phyloP scores from a whole-genome alignment of 768 basidiomycete species.

The Mycena kentingensis region DNA sequence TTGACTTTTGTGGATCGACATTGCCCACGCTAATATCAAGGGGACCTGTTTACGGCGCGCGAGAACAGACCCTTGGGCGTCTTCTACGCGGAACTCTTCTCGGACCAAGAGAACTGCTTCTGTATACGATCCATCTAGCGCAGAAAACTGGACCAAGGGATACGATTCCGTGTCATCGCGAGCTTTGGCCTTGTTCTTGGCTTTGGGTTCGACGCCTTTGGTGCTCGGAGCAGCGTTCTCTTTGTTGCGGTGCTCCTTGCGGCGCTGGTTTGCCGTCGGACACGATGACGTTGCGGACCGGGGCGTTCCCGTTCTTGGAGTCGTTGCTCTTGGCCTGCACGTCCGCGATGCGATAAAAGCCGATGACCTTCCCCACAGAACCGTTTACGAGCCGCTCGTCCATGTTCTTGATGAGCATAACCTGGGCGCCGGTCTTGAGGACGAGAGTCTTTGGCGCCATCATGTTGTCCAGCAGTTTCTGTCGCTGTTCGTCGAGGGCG shows the following conservation, averaged over 20 bases:
- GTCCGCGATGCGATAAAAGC: slow-evolving; percentile 42
- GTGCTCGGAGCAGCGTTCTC: slow-evolving; percentile 32
- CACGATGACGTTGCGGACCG: slow-evolving; percentile 27
- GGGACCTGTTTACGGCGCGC: slow-evolving; percentile 57
- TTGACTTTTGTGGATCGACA: slow-evolving; percentile 84
- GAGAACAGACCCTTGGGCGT: slow-evolving; percentile 50
- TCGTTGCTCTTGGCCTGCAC: slow-evolving; percentile 15
- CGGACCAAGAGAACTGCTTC: slow-evolving; percentile 51
- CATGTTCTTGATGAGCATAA: slow-evolving; percentile 80
- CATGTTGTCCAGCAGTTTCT: slow-evolving; percentile 60
- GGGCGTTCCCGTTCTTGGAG: slow-evolving; percentile 26
- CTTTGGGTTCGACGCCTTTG: slow-evolving; percentile 30
- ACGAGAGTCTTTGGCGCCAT: slow-evolving; percentile 58
- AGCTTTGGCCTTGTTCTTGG: slow-evolving; percentile 31
- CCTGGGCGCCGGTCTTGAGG: slow-evolving; percentile 56
- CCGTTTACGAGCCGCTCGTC: slow-evolving; percentile 79
- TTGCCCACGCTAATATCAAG: slow-evolving; percentile 76
- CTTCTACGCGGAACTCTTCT: slow-evolving; percentile 56
- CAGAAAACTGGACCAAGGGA: slow-evolving; percentile 50
- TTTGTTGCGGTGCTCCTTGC: slow-evolving; percentile 63
- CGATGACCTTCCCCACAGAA: slow-evolving; percentile 69
- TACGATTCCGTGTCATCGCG: slow-evolving; percentile 40
- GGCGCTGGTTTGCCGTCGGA: slow-evolving; percentile 47
- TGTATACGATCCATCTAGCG: slow-evolving; percentile 27
- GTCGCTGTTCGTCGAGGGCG: slow-evolving; percentile 42